phyloP scores from a whole-genome alignment of 306 rosid species.

The Lathyrus sativus region DNA sequence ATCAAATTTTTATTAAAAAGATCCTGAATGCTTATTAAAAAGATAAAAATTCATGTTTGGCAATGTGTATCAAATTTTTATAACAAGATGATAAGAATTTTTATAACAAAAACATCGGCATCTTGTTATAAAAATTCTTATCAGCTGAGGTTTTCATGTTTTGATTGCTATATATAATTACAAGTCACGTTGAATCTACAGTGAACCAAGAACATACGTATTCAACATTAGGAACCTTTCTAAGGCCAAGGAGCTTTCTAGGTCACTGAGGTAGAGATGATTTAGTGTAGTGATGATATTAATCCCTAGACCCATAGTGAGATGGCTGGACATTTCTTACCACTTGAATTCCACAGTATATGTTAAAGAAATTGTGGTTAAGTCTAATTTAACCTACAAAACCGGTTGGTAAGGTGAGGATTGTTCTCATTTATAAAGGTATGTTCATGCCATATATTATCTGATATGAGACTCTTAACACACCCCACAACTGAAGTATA shows the following conservation, averaged over 20 bases:
- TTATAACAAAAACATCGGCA: no score
- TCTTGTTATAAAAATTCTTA: neutral
- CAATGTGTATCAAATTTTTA: constrained; percentile 3
- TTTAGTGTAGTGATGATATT: constrained; percentile 2
- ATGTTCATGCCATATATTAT: no score
- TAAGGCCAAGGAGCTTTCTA: neutral
- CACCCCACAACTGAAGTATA: no score
- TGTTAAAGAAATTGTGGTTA: no score
- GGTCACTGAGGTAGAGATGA: neutral
- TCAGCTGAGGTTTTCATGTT: constrained; percentile 17
- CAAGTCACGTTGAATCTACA: constrained; percentile 19
- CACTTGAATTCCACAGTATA: constrained; percentile 17
- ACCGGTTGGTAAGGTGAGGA: no score
- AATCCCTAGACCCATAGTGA: neutral
- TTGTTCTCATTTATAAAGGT: no score
- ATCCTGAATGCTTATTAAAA: neutral
- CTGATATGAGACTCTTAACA: no score
- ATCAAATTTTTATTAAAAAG: no score
- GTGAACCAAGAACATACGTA: constrained; percentile 9
- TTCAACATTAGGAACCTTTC: constrained; percentile 9
- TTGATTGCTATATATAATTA: neutral
- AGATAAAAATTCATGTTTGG: constrained; percentile 9
- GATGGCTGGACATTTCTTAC: constrained; percentile 7
- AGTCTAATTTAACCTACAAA: no score
- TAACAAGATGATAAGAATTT: no score